These are phyloP conservation scores for Phytopythium oedochilum DNA, from an alignment of 352 stramenopile species.

Conservation along the genomic window DNA sequence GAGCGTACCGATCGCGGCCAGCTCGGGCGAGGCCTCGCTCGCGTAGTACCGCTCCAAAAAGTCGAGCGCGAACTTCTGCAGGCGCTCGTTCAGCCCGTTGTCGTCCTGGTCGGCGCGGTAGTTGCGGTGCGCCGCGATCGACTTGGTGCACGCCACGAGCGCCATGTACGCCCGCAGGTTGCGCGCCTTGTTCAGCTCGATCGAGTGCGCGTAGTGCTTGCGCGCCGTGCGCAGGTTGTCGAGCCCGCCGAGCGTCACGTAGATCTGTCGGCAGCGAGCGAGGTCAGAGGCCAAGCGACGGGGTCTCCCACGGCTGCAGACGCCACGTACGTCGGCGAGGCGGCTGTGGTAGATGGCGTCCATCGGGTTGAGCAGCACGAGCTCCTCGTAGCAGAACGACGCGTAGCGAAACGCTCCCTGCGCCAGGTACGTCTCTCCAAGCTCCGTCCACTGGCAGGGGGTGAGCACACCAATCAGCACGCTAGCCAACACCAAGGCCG, in stretches of 20 bases:
- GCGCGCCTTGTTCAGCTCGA: constrained; percentile 60
- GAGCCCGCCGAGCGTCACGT: constrained; percentile 55
- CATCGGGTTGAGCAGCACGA: constrained; percentile 66
- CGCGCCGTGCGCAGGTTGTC: constrained; percentile 53
- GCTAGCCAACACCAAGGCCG: no score
- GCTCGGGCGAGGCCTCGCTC: constrained; percentile 25
- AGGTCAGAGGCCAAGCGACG: neutral
- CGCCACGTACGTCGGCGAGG: constrained; percentile 50
- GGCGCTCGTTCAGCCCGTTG: constrained; percentile 45
- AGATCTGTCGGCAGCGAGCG: constrained; percentile 22
- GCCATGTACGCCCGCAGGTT: constrained; percentile 51
- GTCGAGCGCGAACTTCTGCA: constrained; percentile 44
- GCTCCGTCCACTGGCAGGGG: constrained; percentile 56
- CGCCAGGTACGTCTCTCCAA: constrained; percentile 53
- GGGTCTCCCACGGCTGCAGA: no score
- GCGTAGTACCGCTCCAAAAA: constrained; percentile 38
- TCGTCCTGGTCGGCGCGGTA: constrained; percentile 48
- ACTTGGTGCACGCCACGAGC: constrained; percentile 49
- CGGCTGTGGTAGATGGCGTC: constrained; percentile 58
- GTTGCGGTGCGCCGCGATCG: constrained; percentile 35
- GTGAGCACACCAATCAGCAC: neutral
- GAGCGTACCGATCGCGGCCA: constrained; percentile 35
- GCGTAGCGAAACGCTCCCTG: constrained; percentile 51
- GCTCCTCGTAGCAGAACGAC: constrained; percentile 71
- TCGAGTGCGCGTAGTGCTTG: constrained; percentile 68